Evolutionary conservation across 23 red algal species (phyloP).

Genomic region (Chondrus crispus): DNA sequence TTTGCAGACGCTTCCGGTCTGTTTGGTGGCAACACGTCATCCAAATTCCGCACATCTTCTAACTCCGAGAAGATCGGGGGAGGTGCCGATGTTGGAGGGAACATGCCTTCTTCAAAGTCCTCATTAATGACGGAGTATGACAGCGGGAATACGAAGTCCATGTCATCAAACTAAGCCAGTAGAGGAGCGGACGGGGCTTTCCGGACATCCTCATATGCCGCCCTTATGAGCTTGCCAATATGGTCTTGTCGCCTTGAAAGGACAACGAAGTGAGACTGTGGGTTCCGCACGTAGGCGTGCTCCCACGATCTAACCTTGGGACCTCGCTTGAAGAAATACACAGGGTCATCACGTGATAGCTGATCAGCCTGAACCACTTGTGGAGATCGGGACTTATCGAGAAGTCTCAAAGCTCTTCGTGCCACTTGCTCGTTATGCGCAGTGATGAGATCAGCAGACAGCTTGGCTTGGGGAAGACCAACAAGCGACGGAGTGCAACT

Average conservation of each 20-base stretch:
- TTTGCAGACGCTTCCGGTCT: background rate
- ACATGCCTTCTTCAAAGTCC: background rate
- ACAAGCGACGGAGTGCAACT: constrained; percentile 11
- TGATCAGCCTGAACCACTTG: background rate
- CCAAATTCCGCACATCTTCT: background rate
- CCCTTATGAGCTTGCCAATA: background rate
- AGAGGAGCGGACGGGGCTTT: background rate
- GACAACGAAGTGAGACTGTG: background rate
- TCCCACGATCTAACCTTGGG: constrained; percentile 23
- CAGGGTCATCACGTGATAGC: background rate
- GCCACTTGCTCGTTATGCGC: constrained; percentile 24
- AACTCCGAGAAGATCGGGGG: background rate
- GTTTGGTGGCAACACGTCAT: background rate
- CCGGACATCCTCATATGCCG: constrained; percentile 25
- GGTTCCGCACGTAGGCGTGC: background rate
- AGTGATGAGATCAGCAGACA: background rate
- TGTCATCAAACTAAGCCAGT: background rate
- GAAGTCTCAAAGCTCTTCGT: background rate
- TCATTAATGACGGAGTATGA: background rate
- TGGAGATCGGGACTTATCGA: background rate
- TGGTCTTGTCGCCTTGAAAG: background rate
- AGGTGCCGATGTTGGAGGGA: background rate
- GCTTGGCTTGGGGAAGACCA: background rate
- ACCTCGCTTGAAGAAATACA: constrained; percentile 27
- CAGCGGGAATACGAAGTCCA: background rate